phyloP scores from a whole-genome alignment of 2,329 filamentous ascomycete species.

The Ceratocystis variospora region DNA sequence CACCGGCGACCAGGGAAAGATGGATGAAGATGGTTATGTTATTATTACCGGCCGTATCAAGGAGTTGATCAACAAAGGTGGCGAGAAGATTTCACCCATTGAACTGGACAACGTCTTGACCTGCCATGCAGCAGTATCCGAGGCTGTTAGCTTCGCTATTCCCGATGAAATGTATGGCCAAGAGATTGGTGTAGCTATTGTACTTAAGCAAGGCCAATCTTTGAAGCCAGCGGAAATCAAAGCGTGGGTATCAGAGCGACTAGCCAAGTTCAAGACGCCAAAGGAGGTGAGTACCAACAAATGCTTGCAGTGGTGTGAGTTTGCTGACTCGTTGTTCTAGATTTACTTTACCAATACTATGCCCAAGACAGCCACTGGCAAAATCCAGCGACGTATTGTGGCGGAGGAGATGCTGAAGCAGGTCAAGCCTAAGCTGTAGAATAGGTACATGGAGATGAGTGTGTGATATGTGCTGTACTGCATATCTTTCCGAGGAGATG shows the following conservation, averaged over 20 bases:
- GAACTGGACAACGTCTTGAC: slow-evolving; percentile 73
- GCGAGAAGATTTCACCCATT: slow-evolving; percentile 80
- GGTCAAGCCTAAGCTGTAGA: slow-evolving; percentile 44
- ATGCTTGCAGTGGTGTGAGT: not conserved
- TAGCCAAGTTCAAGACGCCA: slow-evolving; percentile 75
- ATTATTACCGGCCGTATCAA: slow-evolving; percentile 86
- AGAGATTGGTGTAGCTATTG: slow-evolving; percentile 64
- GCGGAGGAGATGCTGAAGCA: slow-evolving; percentile 71
- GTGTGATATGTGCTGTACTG: too few relatives aligned
- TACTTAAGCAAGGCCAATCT: slow-evolving; percentile 51
- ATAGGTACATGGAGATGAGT: too few relatives aligned
- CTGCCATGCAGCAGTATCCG: slow-evolving; percentile 56
- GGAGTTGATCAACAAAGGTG: slow-evolving; percentile 82
- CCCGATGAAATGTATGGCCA: slow-evolving; percentile 74
- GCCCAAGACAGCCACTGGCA: slow-evolving; percentile 86
- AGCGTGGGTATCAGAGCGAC: slow-evolving; percentile 51
- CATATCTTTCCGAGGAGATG: too few relatives aligned
- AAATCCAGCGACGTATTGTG: slow-evolving; percentile 76
- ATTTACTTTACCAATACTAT: slow-evolving; percentile 72
- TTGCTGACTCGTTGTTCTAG: slow-evolving; percentile 28
- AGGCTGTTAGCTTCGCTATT: slow-evolving; percentile 73
- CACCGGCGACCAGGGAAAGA: slow-evolving; percentile 74
- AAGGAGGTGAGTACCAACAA: slow-evolving; percentile 46
- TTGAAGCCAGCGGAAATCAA: slow-evolving; percentile 48
- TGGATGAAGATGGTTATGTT: slow-evolving; percentile 67